A percentile compares a stretch with the other conserved stretches of the same genome.
Evolutionary conservation across 495 filamentous ascomycete species (phyloP).

Genomic region (Neurospora tetrasperma): DNA sequence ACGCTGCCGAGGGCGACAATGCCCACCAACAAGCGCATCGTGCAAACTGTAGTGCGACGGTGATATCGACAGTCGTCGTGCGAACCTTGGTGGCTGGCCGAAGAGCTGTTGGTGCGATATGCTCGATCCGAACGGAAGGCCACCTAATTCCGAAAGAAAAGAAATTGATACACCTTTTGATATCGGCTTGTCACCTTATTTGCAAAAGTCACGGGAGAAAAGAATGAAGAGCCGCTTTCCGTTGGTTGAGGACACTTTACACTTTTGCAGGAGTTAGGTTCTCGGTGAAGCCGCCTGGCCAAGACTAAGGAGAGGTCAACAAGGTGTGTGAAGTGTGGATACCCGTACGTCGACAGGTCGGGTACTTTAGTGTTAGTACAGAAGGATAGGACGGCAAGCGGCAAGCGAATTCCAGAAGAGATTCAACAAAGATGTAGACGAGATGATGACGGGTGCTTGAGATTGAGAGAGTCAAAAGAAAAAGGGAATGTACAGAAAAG

Average conservation of each 20-base stretch:
- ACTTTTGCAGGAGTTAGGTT: background rate
- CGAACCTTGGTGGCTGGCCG: background rate
- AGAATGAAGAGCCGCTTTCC: background rate
- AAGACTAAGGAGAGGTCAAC: background rate
- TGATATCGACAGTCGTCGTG: background rate
- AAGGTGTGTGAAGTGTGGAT: background rate
- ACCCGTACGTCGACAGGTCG: background rate
- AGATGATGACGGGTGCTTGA: background rate
- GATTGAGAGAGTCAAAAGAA: background rate
- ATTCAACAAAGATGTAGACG: background rate
- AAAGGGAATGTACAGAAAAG: background rate
- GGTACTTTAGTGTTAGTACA: background rate
- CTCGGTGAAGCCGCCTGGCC: background rate
- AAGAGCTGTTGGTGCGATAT: background rate
- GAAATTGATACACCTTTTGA: background rate
- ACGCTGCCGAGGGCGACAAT: conserved; percentile 39
- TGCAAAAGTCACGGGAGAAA: background rate
- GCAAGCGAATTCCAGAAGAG: background rate
- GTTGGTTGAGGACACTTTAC: background rate
- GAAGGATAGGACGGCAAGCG: background rate
- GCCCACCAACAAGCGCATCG: conserved; percentile 34
- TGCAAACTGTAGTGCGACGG: background rate
- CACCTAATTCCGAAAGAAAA: background rate
- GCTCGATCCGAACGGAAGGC: background rate
- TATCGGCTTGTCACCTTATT: background rate